Evolutionary conservation across 2,329 filamentous ascomycete species (phyloP).

Genomic region (Microdochium nivale): DNA sequence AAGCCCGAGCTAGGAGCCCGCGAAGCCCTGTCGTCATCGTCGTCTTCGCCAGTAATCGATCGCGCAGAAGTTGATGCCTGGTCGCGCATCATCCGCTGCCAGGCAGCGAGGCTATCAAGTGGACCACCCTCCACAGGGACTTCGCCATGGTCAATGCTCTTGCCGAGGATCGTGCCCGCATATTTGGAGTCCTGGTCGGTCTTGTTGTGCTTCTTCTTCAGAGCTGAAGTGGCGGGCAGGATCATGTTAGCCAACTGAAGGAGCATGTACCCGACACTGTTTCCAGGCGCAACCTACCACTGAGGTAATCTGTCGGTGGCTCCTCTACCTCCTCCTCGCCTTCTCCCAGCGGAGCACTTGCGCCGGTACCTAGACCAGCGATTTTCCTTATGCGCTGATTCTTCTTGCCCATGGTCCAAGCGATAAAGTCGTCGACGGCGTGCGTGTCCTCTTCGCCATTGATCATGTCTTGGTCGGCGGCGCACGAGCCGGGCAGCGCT

Average conservation of each 20-base stretch:
- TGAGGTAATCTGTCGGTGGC: constrained; percentile 55
- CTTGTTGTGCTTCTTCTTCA: constrained; percentile 91
- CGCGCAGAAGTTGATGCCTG: background rate
- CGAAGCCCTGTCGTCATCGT: constrained; percentile 18
- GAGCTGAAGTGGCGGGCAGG: constrained; percentile 27
- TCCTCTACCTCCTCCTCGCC: constrained; percentile 32
- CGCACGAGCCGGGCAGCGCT: constrained; percentile 59
- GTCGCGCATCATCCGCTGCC: constrained; percentile 37
- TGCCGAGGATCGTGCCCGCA: constrained; percentile 75
- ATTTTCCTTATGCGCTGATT: constrained; percentile 77
- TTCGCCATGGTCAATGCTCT: constrained; percentile 59
- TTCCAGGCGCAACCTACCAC: constrained; percentile 33
- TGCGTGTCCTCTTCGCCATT: constrained; percentile 65
- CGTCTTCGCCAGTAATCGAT: constrained; percentile 11
- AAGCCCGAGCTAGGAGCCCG: constrained; percentile 45
- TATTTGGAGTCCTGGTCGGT: constrained; percentile 81
- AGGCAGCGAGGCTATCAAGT: constrained; percentile 57
- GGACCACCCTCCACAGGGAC: constrained; percentile 73
- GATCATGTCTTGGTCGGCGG: constrained; percentile 61
- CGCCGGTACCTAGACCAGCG: constrained; percentile 52
- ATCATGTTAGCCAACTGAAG: background rate
- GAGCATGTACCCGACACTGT: background rate
- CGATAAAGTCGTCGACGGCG: constrained; percentile 69
- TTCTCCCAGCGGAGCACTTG: constrained; percentile 7
- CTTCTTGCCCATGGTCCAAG: constrained; percentile 66